phyloP scores from a whole-genome alignment of 352 stramenopile genomes.

The Phytophthora pini region DNA sequence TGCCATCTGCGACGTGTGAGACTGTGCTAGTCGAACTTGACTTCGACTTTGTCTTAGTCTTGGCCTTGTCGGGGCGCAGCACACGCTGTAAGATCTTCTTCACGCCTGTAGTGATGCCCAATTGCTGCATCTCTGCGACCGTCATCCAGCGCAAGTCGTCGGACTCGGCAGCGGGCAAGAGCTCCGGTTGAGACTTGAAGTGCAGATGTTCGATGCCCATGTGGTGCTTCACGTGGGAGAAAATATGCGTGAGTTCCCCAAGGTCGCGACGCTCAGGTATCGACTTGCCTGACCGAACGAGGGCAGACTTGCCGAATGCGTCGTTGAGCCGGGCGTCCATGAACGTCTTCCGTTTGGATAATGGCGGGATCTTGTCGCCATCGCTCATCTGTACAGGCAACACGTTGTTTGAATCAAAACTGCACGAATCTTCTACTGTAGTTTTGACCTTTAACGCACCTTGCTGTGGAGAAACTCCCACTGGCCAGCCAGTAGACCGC shows the following conservation, averaged over 20 bases:
- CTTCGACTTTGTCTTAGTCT: constrained; percentile 21
- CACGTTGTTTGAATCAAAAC: neutral
- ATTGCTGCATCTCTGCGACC: constrained; percentile 69
- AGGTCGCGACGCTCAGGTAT: constrained; percentile 56
- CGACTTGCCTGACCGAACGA: constrained; percentile 29
- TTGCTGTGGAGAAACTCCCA: constrained; percentile 91
- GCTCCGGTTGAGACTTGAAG: constrained; percentile 42
- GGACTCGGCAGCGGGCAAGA: constrained; percentile 18
- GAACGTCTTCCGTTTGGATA: constrained; percentile 63
- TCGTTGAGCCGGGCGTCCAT: constrained; percentile 50
- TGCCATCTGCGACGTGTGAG: constrained; percentile 51
- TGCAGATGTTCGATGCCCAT: constrained; percentile 90
- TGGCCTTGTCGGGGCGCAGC: constrained; percentile 21
- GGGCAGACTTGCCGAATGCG: constrained; percentile 37
- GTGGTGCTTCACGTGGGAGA: constrained; percentile 91
- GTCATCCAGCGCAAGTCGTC: constrained; percentile 76
- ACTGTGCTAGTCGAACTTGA: constrained; percentile 19
- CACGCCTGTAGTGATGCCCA: constrained; percentile 88
- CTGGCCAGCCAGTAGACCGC: constrained; percentile 82
- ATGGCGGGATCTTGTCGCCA: constrained; percentile 68
- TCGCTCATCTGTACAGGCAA: constrained; percentile 52
- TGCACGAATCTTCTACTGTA: neutral
- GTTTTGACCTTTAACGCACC: constrained; percentile 23
- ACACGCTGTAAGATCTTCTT: constrained; percentile 87
- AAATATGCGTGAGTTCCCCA: constrained; percentile 86